Conservation (phyloP, 1,284 basidiomycete genomes). For the Fistulinella staudtii region DNA sequence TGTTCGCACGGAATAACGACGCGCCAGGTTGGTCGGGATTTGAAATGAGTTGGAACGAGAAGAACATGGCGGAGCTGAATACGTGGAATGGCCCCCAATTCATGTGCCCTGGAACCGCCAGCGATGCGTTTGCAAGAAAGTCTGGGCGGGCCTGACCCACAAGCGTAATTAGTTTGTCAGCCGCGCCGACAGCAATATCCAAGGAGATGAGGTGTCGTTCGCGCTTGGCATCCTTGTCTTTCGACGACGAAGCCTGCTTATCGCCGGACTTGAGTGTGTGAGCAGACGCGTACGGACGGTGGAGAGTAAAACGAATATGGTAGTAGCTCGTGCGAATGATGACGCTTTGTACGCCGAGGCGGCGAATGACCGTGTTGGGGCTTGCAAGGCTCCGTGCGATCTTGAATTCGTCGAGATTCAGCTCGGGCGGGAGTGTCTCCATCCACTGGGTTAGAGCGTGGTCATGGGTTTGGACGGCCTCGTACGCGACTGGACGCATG, state of each 20-base stretch:
- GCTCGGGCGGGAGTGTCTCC: conserved; percentile 64
- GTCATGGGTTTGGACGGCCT: conserved; percentile 68
- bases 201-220: conserved; percentile 48
- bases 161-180: conserved; percentile 71
- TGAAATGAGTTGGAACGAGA: conserved; percentile 76
- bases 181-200: conserved; percentile 67
- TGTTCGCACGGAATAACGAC: conserved; percentile 65
- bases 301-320: conserved; percentile 78
- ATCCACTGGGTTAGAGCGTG: conserved; percentile 65
- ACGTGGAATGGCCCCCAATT: conserved; percentile 78
- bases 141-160: conserved; percentile 67
- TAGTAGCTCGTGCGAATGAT: conserved; percentile 71
- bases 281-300: conserved; percentile 67
- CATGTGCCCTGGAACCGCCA: conserved; percentile 75
- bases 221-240: conserved; percentile 42
- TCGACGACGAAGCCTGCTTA: conserved; percentile 28
- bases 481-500: conserved; percentile 67
- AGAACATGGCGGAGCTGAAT: conserved; percentile 83
- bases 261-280: conserved; percentile 18
- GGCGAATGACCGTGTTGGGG: conserved; percentile 47
- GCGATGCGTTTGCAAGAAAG: conserved; percentile 60
- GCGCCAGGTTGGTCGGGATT: conserved; percentile 74
- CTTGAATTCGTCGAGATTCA: conserved; percentile 70
- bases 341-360: conserved; percentile 71
- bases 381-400: conserved; percentile 67